Evolutionary conservation across 2,329 filamentous ascomycete genomes (phyloP).

Genomic region (Escovopsis weberi): DNA sequence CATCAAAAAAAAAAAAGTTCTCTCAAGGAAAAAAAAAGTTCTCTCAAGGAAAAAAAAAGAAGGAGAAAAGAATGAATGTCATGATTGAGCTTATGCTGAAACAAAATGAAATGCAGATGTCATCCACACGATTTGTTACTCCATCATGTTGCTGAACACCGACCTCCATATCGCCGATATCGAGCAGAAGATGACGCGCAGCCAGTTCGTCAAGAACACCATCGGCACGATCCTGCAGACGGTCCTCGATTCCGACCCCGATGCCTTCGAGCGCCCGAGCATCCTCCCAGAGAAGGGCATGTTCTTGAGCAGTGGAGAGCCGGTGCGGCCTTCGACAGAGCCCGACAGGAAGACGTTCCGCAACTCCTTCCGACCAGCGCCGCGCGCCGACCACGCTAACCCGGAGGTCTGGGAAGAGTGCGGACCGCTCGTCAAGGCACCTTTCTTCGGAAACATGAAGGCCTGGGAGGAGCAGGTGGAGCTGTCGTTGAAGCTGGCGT

Average conservation of each 20-base stretch:
- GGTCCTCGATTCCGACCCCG: conserved; percentile 55
- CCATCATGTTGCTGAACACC: conserved; percentile 86
- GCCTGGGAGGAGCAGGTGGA: conserved; percentile 87
- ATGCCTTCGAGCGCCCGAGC: conserved; percentile 46
- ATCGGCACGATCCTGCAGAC: conserved; percentile 76
- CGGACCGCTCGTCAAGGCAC: conserved; percentile 63
- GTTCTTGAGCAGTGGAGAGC: conserved; percentile 17
- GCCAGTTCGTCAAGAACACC: conserved; percentile 92
- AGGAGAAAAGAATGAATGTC: too few relatives aligned
- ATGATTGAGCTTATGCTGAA: too few relatives aligned
- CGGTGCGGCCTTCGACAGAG: conserved; percentile 20
- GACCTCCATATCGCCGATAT: conserved; percentile 93
- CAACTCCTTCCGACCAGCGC: conserved; percentile 36
- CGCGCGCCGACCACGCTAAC: conserved; percentile 29
- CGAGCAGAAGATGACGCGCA: conserved; percentile 88
- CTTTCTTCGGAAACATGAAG: conserved; percentile 59
- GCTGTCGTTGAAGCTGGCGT: conserved; percentile 81
- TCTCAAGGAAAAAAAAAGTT: too few relatives aligned
- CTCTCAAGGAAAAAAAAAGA: too few relatives aligned
- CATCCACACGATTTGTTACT: conserved; percentile 95
- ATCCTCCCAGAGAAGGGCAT: conserved; percentile 33
- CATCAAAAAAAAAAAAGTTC: too few relatives aligned
- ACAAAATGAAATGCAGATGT: conserved; percentile 48
- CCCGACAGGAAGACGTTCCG: conserved; percentile 26
- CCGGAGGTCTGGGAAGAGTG: conserved; percentile 37